phyloP scores from a whole-genome alignment of 495 filamentous ascomycete genomes.

The Talaromyces wortmannii region DNA sequence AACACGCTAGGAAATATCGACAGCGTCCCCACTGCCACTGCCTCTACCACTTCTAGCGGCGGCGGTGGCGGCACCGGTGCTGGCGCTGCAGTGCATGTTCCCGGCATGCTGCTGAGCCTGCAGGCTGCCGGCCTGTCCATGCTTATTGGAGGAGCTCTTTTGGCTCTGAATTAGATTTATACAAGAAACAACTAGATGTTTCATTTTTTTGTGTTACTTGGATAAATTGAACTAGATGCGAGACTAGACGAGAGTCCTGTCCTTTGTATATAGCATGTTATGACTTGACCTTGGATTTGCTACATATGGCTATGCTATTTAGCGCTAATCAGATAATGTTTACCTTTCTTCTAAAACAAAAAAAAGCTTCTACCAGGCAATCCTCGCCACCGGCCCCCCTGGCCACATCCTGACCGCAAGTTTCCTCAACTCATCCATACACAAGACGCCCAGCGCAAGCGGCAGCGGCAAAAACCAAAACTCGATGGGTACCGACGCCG shows the following conservation, averaged over 20 bases:
- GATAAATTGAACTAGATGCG: too few species aligned
- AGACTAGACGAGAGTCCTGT: too few species aligned
- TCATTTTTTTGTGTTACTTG: too few species aligned
- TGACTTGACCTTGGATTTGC: too few species aligned
- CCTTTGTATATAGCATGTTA: too few species aligned
- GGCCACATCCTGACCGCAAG: slow-evolving; percentile 42
- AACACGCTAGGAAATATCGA: neutral
- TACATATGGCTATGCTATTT: too few species aligned
- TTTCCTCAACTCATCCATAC: slow-evolving; percentile 54
- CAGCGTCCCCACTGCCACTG: neutral
- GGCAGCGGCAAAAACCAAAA: slow-evolving; percentile 60
- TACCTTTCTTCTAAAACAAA: too few species aligned
- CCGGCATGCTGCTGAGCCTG: neutral
- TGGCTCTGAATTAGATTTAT: neutral
- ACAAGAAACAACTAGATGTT: too few species aligned
- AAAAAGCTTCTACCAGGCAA: slow-evolving; percentile 53
- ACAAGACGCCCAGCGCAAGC: slow-evolving; percentile 53
- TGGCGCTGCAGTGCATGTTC: neutral
- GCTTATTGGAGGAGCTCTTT: neutral
- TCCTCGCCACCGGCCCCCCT: slow-evolving; percentile 29
- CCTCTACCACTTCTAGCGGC: neutral
- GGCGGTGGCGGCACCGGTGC: neutral
- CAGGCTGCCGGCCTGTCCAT: neutral
- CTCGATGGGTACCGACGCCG: slow-evolving; percentile 51
- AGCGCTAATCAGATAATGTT: too few species aligned